Base-by-base conservation (phyloP, 768 basidiomycete genomes). In the Collybia sp. region DNA sequence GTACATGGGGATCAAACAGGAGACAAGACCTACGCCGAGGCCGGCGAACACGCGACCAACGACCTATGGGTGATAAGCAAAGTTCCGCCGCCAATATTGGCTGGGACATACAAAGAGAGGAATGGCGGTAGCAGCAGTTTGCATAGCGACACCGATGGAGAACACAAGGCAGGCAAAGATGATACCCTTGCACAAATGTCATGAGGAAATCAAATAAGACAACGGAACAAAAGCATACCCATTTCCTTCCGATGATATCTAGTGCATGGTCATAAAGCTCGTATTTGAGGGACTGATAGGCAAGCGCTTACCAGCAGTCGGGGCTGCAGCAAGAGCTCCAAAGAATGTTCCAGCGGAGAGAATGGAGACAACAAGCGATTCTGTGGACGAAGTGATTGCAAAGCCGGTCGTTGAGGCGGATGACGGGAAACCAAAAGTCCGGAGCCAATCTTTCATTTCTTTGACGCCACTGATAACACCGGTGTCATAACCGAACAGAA, bases 271-370 rank as follows among this genome's bases (percentile, higher is more conserved):
- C 25, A 25, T 25, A 8, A 25, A 8, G 4, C 3, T 25, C 25
- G 8, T 25, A 25, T 8, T 25, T 25, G 25, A 25, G 8, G 25
- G 25, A 8, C 25, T 8, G 25, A 25, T 25, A 8, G 25, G n/a
- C 3, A 8, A 8, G 25, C 8, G 8, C 25, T 25, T 25, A 25
- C 61, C 71, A 48, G 59, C 82, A 44, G 60, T 53, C 32, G 68
- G 69, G 31, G 63, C 72, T 42, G 61, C 68, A 31, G 71, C 50
- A 33, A 89, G 71, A 15, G 81, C 81, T 59, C 84, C 89, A 52
- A 88, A 81, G 73, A 93, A 90, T 20, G 89, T 93, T 50, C 91
- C 91, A n/a, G 85, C 88, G 6, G 88, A 91, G 31, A 91, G 79
- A 57, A 89, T 85, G 42, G 80, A 82, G 40, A 72, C 69, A 20